phyloP scores from a whole-genome alignment of 257 asterid species.

The Avicennia marina region DNA sequence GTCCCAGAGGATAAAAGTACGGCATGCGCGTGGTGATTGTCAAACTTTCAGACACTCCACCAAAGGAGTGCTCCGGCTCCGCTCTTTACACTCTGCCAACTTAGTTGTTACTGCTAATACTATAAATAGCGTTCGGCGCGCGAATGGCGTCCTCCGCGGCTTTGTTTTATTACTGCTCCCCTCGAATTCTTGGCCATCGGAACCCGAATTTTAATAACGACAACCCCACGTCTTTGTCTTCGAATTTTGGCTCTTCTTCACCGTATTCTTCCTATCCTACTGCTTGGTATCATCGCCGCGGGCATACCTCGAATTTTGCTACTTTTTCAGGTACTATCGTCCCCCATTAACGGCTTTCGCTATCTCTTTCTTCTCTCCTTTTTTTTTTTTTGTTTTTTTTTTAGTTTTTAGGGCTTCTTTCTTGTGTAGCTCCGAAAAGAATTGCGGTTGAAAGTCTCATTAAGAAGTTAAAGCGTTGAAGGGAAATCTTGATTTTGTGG shows the following conservation, averaged over 20 bases:
- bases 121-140: slow-evolving; percentile 33
- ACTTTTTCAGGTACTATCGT: slow-evolving; percentile 24
- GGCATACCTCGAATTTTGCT: slow-evolving; percentile 19
- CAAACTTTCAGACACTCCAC: slow-evolving; percentile 1
- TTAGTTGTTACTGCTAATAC: slow-evolving; percentile 8
- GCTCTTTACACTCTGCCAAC: slow-evolving; percentile 14
- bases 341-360: background rate
- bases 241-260: slow-evolving; percentile 26
- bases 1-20: slow-evolving; percentile 20
- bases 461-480: no score
- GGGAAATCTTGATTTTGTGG: no score
- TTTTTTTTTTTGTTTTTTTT: no score
- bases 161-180: slow-evolving; percentile 19
- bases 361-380: no score
- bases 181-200: slow-evolving; percentile 23
- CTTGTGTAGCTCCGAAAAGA: no score
- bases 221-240: slow-evolving; percentile 17
- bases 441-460: no score
- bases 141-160: slow-evolving; percentile 38
- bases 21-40: background rate
- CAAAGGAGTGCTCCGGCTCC: background rate
- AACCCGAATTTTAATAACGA: slow-evolving; percentile 16
- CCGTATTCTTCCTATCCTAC: slow-evolving; percentile 22
- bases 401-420: no score
- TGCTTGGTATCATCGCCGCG: slow-evolving; percentile 10